Base-by-base conservation (phyloP, 1,139 yeast species). In the Sugiyamaella novakii region DNA sequence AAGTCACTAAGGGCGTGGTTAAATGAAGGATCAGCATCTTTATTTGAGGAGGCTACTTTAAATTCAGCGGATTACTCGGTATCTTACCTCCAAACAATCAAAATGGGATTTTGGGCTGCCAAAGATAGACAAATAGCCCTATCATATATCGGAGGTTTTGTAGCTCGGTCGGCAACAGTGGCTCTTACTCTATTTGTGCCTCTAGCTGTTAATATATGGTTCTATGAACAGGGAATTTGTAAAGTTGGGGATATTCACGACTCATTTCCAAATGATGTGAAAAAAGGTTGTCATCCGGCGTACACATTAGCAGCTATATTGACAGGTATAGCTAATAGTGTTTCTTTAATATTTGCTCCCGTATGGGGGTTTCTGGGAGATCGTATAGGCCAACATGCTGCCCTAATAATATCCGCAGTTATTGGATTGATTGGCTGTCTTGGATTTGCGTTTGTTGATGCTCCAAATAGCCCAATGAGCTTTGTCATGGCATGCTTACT, bases 261-360 rank as follows among this genome's bases (percentile, higher is more conserved):
- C 50, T 57, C 54, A 48, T 61, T 40, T 4, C 54, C 58, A 22
- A n/a, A n/a, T 5, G 59, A 55, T 14, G 44, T 58, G 10, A 59
- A 59, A 34, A 45, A 51, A 47, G 64, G 71, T 39, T 84, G 91
- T 57, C 75, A 77, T 50, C 84, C 81, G 43, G 88, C 86, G 0
- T 83, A 81, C 56, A 71, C 81, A 2, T 75, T 78, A 53, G 78
- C 88, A 5, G 87, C 88, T 0, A 81, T 84, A 39, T 66, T 84
- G 22, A 78, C 86, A 0, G 92, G 92, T 2, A 77, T 83, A 12
- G 75, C 81, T 1, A 84, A 83, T 56, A 72, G 82, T 0, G 73
- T 77, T 15, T 78, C 84, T 0, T 67, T 84, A 27, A 27, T 80
- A 0, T 71, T 78, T 31, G 83, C 89, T 0, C 89, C 89, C 2